Evolutionary conservation across 352 stramenopile genomes (phyloP), one percentile per base, ranked within the genome.

Genomic region (Pelagophyceae sp.): DNA sequence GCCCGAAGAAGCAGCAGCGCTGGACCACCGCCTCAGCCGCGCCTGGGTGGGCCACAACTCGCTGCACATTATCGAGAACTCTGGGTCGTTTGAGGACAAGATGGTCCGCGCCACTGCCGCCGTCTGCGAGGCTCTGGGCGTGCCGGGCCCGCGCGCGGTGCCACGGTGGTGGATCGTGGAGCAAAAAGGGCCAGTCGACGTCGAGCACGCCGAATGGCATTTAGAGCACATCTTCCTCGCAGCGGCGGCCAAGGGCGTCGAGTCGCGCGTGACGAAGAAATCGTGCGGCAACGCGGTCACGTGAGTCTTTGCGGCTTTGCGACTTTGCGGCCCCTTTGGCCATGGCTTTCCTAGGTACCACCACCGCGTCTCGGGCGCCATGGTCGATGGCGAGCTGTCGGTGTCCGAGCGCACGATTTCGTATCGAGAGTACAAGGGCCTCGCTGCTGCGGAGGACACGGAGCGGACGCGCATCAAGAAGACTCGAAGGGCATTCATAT

Each of bases 1-100:
- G 23, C 83, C 94, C 29, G 90, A 97, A 32, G 72, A 95, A 80
- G 93, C 94, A n/a, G 85, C 85, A 58, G 87, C 87, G 29, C 83
- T 96, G 61, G 94, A 98, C 82, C 38, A 76, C 51, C 81, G 82
- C 71, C 89, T 85, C 23, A 81, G 83, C 54, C 83, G 85, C 38
- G 84, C 84, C 27, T 91, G 87, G 87, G 72, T 90, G 29, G 86
- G 86, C 38, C 87, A 91, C 83, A 81, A 85, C 23, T 82, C 82
- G 38, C 78, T 89, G 3, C 84, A 85, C 72, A 84, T 91, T 6
- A 85, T 91, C 78, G 86, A 89, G 60, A 91, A 90, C 83, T 84
- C 82, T 5, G 87, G 84, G 17, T 80, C 87, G 72, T 91, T 91
- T 82, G 87, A 90, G 80, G 81, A 79, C 0, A 91, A 91, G 80